A percentile compares a stretch with the other conserved stretches of the same genome.
phyloP scores from a whole-genome alignment of 2,329 filamentous ascomycete species.

The Penicillium sp. region DNA sequence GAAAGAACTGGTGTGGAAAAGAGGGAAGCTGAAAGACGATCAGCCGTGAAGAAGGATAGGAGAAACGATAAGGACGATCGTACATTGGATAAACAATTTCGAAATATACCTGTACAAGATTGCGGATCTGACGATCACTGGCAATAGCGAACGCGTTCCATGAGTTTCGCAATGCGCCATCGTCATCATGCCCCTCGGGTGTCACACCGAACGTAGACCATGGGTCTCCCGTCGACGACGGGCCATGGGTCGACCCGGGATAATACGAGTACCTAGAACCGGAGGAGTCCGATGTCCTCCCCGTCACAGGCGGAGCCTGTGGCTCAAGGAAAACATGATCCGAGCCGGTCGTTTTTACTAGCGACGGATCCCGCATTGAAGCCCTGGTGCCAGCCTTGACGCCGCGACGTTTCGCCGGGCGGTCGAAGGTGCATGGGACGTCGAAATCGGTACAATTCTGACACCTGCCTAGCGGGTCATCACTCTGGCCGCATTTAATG shows the following conservation, averaged over 20 bases:
- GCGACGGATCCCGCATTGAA: slow-evolving; percentile 10
- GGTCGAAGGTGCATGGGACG: slow-evolving; percentile 49
- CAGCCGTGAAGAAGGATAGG: not conserved
- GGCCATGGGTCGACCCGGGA: slow-evolving; percentile 14
- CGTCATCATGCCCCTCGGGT: slow-evolving; percentile 21
- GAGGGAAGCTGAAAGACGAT: slow-evolving; percentile 40
- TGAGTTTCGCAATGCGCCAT: slow-evolving; percentile 29
- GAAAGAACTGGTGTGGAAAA: slow-evolving; percentile 50
- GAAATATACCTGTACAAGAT: slow-evolving; percentile 51
- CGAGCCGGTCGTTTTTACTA: not conserved
- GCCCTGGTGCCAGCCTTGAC: slow-evolving; percentile 24
- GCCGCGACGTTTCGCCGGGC: slow-evolving; percentile 43
- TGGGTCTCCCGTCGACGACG: slow-evolving; percentile 18
- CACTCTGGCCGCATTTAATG: slow-evolving; percentile 44
- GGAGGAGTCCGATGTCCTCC: slow-evolving; percentile 16
- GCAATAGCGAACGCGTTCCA: slow-evolving; percentile 44
- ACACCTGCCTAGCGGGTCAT: slow-evolving; percentile 40
- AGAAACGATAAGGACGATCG: not conserved
- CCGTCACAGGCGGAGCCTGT: slow-evolving; percentile 4
- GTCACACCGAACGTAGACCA: slow-evolving; percentile 22
- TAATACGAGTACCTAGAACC: slow-evolving; percentile 18
- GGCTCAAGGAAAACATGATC: slow-evolving; percentile 2
- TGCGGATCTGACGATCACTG: slow-evolving; percentile 40
- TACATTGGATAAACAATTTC: slow-evolving; percentile 53
- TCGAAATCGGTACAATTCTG: slow-evolving; percentile 52